Evolutionary conservation across 1,284 basidiomycete genomes (phyloP), one percentile per base, ranked within the genome.

Genomic region (Pseudozyma hubeiensis): DNA sequence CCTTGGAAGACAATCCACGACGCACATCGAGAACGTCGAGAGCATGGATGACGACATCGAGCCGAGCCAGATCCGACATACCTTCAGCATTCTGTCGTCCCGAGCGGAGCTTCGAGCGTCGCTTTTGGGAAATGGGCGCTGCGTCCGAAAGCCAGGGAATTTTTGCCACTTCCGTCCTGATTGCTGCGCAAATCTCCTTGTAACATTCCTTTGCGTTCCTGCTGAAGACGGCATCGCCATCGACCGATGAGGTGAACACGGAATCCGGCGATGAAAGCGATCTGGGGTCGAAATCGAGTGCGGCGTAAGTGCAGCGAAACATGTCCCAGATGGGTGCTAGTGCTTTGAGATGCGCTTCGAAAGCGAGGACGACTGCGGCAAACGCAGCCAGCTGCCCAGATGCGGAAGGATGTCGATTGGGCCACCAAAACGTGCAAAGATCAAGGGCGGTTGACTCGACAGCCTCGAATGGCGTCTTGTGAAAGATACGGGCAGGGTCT

Each of bases 371-470:
- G 37, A 62, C 59, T 11, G 49, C 47, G 3, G 65, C 65, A 33
- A 62, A 74, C 0, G 71, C 71, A 24, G 62, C 64, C 0, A 64
- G 52, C 4, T 52, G 52, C n/a, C 45, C 44, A 17, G 57, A 34
- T 10, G 30, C 29, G 40, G 13, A 34, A 7, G 31, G n/a, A 8
- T 24, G 13, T n/a, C 59, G 58, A 8, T 41, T 33, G 13, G 58
- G 52, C 71, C 71, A 74, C 71, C 65, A 74, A 11, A 68, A 61
- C 10, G 34, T 31, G 49, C 65, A 68, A 14, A 74, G 48, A 35
- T 74, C 67, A 29, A 75, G 35, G n/a, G 67, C 69, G 7, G 59
- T 63, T 4, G 49, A 35, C 40, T 66, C 63, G 40, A 75, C 51
- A 11, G 53, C 55, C 31, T 67, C 64, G 24, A 67, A 64, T 7